phyloP scores from a whole-genome alignment of 2,329 filamentous ascomycete species.

The Aspergillus carbonarius region DNA sequence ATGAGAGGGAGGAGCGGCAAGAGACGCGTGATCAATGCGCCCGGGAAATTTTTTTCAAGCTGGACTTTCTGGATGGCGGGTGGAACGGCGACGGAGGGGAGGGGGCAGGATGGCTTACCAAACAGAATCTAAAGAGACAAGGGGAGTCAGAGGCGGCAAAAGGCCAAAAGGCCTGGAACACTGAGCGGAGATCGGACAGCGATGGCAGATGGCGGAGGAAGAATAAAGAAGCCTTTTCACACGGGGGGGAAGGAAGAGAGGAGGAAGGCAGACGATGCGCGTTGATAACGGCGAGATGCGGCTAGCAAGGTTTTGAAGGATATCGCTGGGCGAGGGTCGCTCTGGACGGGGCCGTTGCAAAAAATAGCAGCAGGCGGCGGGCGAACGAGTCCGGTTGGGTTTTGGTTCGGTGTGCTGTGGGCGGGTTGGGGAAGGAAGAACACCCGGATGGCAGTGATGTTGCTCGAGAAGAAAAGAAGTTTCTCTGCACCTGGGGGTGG shows the following conservation, averaged over 20 bases:
- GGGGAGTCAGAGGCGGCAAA: conserved; percentile 23
- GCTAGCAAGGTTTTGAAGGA: conserved; percentile 18
- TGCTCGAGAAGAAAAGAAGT: background rate
- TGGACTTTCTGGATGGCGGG: background rate
- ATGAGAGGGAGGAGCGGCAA: background rate
- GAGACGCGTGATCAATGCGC: conserved; percentile 22
- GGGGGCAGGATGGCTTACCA: conserved; percentile 27
- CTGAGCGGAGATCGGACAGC: conserved; percentile 24
- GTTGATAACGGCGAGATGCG: conserved; percentile 19
- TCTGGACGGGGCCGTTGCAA: conserved; percentile 10
- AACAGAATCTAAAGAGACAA: conserved; percentile 27
- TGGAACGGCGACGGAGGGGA: conserved; percentile 9
- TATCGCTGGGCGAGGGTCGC: conserved; percentile 5
- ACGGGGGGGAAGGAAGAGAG: background rate
- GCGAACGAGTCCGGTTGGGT: background rate
- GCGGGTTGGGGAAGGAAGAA: background rate
- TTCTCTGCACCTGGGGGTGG: background rate
- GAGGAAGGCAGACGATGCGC: conserved; percentile 14
- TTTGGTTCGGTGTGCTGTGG: background rate
- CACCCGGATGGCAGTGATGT: too few species aligned
- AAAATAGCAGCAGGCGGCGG: conserved; percentile 8
- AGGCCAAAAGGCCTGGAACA: conserved; percentile 32
- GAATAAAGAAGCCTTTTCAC: conserved; percentile 17
- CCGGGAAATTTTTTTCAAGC: conserved; percentile 15
- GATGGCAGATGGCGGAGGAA: conserved; percentile 24